Percentiles rank a stretch among this genome's conserved stretches.
phyloP scores from a whole-genome alignment of 257 asterid species.

The Phtheirospermum japonicum region DNA sequence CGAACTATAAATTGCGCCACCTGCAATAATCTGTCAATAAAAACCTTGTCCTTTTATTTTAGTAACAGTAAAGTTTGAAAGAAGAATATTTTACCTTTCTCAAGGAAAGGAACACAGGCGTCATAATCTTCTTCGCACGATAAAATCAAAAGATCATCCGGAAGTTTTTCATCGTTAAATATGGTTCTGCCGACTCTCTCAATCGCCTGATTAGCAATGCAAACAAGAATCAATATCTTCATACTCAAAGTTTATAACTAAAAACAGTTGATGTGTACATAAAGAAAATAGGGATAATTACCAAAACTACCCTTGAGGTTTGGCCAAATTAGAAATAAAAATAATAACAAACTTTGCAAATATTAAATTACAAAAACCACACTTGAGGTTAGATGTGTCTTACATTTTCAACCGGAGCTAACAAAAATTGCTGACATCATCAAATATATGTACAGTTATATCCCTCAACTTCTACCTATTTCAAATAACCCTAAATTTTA shows the following conservation, averaged over 20 bases:
- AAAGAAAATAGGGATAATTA: too few relatives aligned
- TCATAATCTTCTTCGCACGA: conserved; percentile 94
- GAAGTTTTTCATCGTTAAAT: conserved; percentile 50
- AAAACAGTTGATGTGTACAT: background rate
- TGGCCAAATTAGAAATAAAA: too few relatives aligned
- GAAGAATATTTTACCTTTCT: conserved; percentile 61
- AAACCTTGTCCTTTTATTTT: conserved; percentile 4
- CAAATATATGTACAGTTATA: too few relatives aligned
- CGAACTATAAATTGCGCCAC: conserved; percentile 74
- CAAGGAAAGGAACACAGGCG: conserved; percentile 75
- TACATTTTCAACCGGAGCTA: too few relatives aligned
- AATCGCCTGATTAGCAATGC: conserved; percentile 52
- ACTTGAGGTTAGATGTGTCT: too few relatives aligned
- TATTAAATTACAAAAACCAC: too few relatives aligned
- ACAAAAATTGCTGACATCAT: too few relatives aligned
- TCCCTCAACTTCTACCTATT: too few relatives aligned
- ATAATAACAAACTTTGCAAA: too few relatives aligned
- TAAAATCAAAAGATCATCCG: conserved; percentile 68
- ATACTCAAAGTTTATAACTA: too few relatives aligned
- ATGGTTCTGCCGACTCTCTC: conserved; percentile 89
- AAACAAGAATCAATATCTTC: conserved; percentile 20
- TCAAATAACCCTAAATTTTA: too few relatives aligned
- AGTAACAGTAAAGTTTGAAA: conserved; percentile 1
- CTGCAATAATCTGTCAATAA: conserved; percentile 42
- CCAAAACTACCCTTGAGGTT: too few relatives aligned